A percentile compares a stretch with the other conserved stretches of the same genome.
phyloP scores from a whole-genome alignment of 805 yeast genomes.

The Ogataea pini region DNA sequence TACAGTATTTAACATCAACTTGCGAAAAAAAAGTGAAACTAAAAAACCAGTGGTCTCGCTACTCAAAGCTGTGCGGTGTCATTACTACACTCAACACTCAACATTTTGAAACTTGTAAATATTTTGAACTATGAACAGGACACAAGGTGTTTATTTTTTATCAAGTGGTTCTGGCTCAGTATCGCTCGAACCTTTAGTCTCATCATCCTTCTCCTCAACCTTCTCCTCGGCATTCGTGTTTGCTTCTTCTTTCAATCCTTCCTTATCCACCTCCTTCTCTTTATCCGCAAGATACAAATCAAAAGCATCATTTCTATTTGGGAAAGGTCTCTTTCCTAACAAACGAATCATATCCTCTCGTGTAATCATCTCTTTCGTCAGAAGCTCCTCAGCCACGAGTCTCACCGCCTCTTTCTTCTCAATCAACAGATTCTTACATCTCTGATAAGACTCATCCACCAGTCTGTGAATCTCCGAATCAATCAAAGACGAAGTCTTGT shows the following conservation, averaged over 20 bases:
- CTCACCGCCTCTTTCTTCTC: constrained; percentile 64
- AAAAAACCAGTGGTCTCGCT: too few relatives aligned
- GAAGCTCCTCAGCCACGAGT: constrained; percentile 71
- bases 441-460: constrained; percentile 62
- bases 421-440: constrained; percentile 55
- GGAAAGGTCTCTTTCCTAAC: constrained; percentile 77
- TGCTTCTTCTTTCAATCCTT: constrained; percentile 7
- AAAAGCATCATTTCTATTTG: constrained; percentile 82
- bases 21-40: too few relatives aligned
- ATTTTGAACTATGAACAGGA: constrained; percentile 16
- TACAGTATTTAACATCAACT: too few relatives aligned
- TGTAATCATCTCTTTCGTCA: constrained; percentile 73
- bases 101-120: background rate
- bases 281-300: constrained; percentile 71
- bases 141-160: constrained; percentile 3
- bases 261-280: constrained; percentile 13
- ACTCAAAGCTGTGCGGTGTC: too few relatives aligned
- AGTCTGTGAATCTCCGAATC: constrained; percentile 70
- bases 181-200: background rate
- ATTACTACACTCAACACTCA: too few relatives aligned
- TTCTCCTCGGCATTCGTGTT: constrained; percentile 1
- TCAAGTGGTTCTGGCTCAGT: background rate
- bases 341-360: constrained; percentile 78
- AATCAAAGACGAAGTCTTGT: constrained; percentile 64
- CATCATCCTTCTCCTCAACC: background rate